Base-by-base conservation (phyloP, 78 protist genomes). In the Tieghemostelium lacteum region DNA sequence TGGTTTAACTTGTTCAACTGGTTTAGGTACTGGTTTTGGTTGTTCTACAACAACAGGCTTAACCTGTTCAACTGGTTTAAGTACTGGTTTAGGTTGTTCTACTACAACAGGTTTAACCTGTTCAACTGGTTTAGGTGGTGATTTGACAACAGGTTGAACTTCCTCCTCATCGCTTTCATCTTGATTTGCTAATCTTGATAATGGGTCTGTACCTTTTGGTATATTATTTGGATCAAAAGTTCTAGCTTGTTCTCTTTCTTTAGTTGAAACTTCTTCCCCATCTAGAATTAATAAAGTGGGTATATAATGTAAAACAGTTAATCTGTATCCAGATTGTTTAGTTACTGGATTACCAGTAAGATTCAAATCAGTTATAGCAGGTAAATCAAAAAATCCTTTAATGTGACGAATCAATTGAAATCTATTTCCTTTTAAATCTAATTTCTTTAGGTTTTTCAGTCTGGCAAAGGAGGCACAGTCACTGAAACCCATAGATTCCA, bases 311-410 rank as follows among this genome's bases (percentile, higher is more conserved):
- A 83, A 57, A 20, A 83, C 72, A 24, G 52, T 66, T 5, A 34
- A 17, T 37, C 89, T 50, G 39, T 83, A 83, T 12, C 16, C 28
- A 20, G 2, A 24, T 37, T 61, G 65, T 31, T 83, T 83, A 34
- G 89, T 58, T 5, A 83, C 77, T 69, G 89, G 89, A 31, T 83
- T 83, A 8, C 78, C 69, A 29, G 54, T 69, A 8, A 83, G 40
- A 57, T 83, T 83, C 20, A 83, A 39, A 36, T 83, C 72, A 36
- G 29, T n/a, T 16, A 83, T 40, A 3, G n/a, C 69, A 20, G 89
- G 70, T n/a, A 69, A 42, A 58, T 83, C 89, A 24, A 69, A 83
- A 24, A 83, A 69, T 49, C 89, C 89, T 45, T 83, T 83, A 24
- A 83, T 83, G 58, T 83, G 66, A 60, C 89, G 66, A 42, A 83